These are phyloP conservation scores for Polyplosphaeria fusca DNA, from an alignment of 495 filamentous ascomycete species.

Conservation along the genomic window DNA sequence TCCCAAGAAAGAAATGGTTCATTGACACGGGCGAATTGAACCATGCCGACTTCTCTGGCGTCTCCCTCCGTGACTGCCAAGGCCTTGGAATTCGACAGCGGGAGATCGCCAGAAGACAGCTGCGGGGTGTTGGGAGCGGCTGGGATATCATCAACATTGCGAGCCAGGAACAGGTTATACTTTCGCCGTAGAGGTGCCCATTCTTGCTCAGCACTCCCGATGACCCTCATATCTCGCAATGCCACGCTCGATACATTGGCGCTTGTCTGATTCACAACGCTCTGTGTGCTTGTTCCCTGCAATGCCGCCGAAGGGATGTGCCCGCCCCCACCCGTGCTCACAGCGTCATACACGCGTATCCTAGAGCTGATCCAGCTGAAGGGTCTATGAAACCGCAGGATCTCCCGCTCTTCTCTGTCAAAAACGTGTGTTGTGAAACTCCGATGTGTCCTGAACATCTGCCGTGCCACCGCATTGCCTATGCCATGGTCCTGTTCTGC, in stretches of 20 bases:
- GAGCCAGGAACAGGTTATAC: slow-evolving; percentile 63
- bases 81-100: slow-evolving; percentile 51
- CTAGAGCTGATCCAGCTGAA: slow-evolving; percentile 65
- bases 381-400: slow-evolving; percentile 66
- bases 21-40: slow-evolving; percentile 60
- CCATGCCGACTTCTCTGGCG: slow-evolving; percentile 46
- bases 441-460: slow-evolving; percentile 63
- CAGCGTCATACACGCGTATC: slow-evolving; percentile 62
- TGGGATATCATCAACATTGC: slow-evolving; percentile 26
- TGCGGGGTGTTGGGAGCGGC: slow-evolving; percentile 35
- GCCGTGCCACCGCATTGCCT: slow-evolving; percentile 55
- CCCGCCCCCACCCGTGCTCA: slow-evolving; percentile 39
- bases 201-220: slow-evolving; percentile 66
- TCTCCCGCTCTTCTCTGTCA: slow-evolving; percentile 61
- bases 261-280: slow-evolving; percentile 45
- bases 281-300: slow-evolving; percentile 44
- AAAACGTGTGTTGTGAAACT: slow-evolving; percentile 71
- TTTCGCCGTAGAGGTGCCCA: slow-evolving; percentile 66
- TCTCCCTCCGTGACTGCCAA: slow-evolving; percentile 44
- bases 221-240: slow-evolving; percentile 58
- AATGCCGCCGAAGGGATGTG: slow-evolving; percentile 44
- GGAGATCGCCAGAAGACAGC: slow-evolving; percentile 47
- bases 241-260: slow-evolving; percentile 51
- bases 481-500: slow-evolving; percentile 65
- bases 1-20: slow-evolving; percentile 47